Evolutionary conservation across 768 basidiomycete genomes (phyloP).

Genomic region (Daedaleopsis nitida): DNA sequence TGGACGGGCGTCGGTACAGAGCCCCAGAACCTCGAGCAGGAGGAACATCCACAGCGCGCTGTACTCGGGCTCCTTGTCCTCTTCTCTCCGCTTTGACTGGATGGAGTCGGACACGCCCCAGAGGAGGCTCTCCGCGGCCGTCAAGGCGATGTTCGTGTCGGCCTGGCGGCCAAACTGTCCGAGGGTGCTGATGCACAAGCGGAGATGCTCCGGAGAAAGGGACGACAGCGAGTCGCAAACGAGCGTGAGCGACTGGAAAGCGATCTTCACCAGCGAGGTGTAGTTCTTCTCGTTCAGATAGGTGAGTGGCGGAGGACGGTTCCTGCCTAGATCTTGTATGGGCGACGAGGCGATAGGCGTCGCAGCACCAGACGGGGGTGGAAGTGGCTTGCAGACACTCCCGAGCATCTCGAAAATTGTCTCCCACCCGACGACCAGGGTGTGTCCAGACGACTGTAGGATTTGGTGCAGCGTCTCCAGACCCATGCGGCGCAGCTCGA

Average conservation of each 20-base stretch:
- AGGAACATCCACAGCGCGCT: conserved; percentile 94
- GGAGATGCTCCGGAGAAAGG: conserved; percentile 78
- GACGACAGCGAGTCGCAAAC: conserved; percentile 91
- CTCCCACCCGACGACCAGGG: conserved; percentile 90
- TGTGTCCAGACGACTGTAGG: conserved; percentile 88
- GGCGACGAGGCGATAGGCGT: conserved; percentile 2
- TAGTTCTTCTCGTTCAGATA: conserved; percentile 70
- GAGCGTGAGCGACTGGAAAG: conserved; percentile 90
- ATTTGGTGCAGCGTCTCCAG: conserved; percentile 89
- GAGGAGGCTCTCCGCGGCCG: conserved; percentile 88
- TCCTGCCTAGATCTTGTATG: conserved; percentile 7
- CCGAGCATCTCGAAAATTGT: conserved; percentile 90
- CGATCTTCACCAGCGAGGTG: conserved; percentile 80
- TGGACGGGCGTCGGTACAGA: conserved; percentile 79
- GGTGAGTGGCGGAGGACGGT: conserved; percentile 53
- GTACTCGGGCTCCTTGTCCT: conserved; percentile 66
- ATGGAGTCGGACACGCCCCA: conserved; percentile 98
- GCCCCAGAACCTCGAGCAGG: conserved; percentile 75
- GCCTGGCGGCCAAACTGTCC: conserved; percentile 90
- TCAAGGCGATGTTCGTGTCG: conserved; percentile 95
- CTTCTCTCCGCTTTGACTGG: conserved; percentile 75
- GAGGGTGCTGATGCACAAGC: conserved; percentile 86
- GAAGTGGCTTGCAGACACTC: conserved; percentile 75
- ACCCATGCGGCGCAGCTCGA: conserved; percentile 87
- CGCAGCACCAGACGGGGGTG: conserved; percentile 28